Evolutionary conservation across 2,329 filamentous ascomycete species (phyloP).

Genomic region (Curvularia spicifera): DNA sequence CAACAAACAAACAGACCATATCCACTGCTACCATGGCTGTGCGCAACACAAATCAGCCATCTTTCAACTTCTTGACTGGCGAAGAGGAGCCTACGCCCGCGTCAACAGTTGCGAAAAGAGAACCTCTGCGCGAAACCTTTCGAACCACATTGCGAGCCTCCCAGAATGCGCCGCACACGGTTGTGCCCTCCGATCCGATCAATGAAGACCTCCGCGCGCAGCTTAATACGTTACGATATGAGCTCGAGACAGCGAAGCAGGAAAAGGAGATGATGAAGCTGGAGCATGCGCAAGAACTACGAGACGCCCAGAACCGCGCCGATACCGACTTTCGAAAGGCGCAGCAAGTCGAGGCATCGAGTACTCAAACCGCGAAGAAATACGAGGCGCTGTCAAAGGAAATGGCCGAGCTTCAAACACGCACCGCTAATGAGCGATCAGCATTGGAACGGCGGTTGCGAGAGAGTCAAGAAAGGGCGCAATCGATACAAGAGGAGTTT

Average conservation of each 20-base stretch:
- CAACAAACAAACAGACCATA: conserved; percentile 24
- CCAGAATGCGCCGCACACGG: conserved; percentile 46
- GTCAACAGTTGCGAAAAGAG: conserved; percentile 37
- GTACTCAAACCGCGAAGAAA: conserved; percentile 60
- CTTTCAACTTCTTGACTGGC: conserved; percentile 58
- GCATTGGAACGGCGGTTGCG: conserved; percentile 63
- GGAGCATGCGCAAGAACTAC: conserved; percentile 81
- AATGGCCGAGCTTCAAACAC: conserved; percentile 61
- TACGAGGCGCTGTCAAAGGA: conserved; percentile 62
- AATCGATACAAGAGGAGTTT: conserved; percentile 77
- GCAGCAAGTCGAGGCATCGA: conserved; percentile 63
- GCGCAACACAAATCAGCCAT: conserved; percentile 51
- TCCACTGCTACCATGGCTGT: conserved; percentile 31
- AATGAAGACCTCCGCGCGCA: conserved; percentile 88
- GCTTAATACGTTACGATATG: conserved; percentile 85
- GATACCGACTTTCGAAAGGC: conserved; percentile 81
- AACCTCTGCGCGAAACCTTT: conserved; percentile 52
- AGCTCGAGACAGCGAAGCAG: conserved; percentile 83
- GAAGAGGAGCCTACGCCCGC: conserved; percentile 45
- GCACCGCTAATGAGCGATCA: conserved; percentile 61
- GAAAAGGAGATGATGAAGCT: conserved; percentile 82
- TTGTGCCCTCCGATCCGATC: conserved; percentile 50
- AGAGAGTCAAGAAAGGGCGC: conserved; percentile 70
- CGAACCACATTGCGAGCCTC: conserved; percentile 52
- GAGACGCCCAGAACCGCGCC: conserved; percentile 79